Evolutionary conservation across 768 basidiomycete species (phyloP), one percentile per base, ranked within the genome.

Genomic region (Tremella mesenterica): DNA sequence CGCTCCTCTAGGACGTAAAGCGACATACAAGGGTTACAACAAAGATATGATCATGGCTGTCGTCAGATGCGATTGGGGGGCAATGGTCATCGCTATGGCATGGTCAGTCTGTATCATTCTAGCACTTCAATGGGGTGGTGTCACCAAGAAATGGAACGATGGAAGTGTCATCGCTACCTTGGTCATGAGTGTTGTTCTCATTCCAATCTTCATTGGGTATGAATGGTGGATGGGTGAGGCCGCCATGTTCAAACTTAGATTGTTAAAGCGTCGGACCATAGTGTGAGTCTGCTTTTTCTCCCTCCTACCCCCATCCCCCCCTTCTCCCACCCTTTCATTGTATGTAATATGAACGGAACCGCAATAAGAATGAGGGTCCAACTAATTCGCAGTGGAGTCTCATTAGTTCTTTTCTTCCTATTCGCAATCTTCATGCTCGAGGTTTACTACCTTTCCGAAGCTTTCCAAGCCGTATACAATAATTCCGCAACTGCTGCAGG

Each of bases 81-180:
- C 58, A 0, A 48, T 52, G 6, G 54, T 52, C 36, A 53, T 72
- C 34, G 33, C 60, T 23, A 64, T 69, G 54, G 71, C 51, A 13
- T 69, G 67, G 67, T 65, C 60, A 1, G 61, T 56, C 28, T 60
- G 59, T 41, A 48, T 69, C 33, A 72, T 71, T 49, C 61, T 74
- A 13, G 60, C 58, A 13, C 50, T 70, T 6, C 63, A 74, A 54
- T 71, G 70, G 67, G 73, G 71, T 33, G 73, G 69, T 7, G 67
- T 65, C 49, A 72, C 67, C 12, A 75, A 76, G 52, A 64, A 76
- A 14, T 81, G 80, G 78, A 44, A 76, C 56, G 30, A 79, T 71
- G 58, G 77, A 72, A 60, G 78, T 65, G 59, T 73, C 26, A 64
- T 81, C 65, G 61, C 72, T 57, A 52, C 47, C 34, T 54, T 64